Conservation (phyloP, 1,284 basidiomycete genomes). For the Ceratobasidium sp. region DNA sequence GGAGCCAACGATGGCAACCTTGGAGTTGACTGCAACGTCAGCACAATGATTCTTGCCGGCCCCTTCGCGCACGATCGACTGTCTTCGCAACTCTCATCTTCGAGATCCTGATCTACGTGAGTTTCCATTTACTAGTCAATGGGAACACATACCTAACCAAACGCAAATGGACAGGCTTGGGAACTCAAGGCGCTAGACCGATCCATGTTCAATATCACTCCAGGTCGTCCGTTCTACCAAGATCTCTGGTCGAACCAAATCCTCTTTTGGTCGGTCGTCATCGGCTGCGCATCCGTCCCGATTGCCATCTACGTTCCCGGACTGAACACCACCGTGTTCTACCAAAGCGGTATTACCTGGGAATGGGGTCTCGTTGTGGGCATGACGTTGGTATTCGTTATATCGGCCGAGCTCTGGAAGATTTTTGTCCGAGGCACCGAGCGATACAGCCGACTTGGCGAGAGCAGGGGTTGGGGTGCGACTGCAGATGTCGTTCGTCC, state of each 20-base stretch:
- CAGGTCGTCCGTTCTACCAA: constrained; percentile 48
- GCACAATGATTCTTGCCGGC: constrained; percentile 49
- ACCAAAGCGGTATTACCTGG: constrained; percentile 56
- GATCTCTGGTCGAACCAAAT: constrained; percentile 62
- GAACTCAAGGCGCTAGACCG: constrained; percentile 38
- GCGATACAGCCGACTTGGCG: constrained; percentile 25
- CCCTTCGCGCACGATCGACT: constrained; percentile 62
- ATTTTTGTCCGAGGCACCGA: constrained; percentile 21
- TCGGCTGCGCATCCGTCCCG: constrained; percentile 60
- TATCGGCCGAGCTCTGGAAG: constrained; percentile 34
- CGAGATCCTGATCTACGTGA: constrained; percentile 53
- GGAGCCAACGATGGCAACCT: constrained; percentile 59
- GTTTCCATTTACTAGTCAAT: too few relatives aligned
- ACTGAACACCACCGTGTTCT: constrained; percentile 49
- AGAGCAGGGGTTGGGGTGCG: constrained; percentile 28
- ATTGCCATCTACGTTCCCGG: constrained; percentile 59
- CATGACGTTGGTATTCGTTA: constrained; percentile 27
- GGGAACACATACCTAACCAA: constrained; percentile 1
- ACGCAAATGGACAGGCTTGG: constrained; percentile 17
- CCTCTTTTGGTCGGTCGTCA: constrained; percentile 59
- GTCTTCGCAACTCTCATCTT: constrained; percentile 63
- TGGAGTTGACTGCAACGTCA: constrained; percentile 60
- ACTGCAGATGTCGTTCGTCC: constrained; percentile 31
- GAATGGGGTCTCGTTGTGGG: constrained; percentile 54
- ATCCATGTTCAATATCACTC: constrained; percentile 38